Evolutionary conservation across 2,329 filamentous ascomycete species (phyloP), one percentile per base, ranked within the genome.

Genomic region (Talaromyces sp.): DNA sequence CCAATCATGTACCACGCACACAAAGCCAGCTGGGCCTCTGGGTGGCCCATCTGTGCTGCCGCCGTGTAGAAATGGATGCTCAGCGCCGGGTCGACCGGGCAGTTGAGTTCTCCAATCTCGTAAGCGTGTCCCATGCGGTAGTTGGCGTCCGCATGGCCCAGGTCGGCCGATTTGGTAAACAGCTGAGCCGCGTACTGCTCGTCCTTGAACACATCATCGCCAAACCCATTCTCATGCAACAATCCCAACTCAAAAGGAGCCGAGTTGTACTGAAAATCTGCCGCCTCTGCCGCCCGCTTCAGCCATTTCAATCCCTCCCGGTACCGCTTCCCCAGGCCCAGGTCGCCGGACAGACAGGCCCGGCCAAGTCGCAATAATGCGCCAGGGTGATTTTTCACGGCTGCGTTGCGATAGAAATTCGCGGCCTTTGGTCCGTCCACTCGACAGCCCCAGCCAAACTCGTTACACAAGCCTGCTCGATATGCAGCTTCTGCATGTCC

Each of bases 1-100:
- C 95, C 95, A 46, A 98, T 89, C 83, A 98, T 89, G 75, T 98
- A 99, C 95, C 95, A 99, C 11, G 95, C 95, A 76, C 95, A 99
- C 9, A 99, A 81, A 4, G 93, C 93, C 93, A 99, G 96, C 92
- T 98, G 98, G 54, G 92, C 93, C 54, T 87, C 84, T 0, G 92
- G 82, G 70, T 97, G 89, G 1, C 91, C 91, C 52, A 84, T 82
- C 70, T 96, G 90, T 2, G 95, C 95, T 13, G 95, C 93, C 27
- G 88, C 89, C 1, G 93, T 99, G 78, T 99, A 99, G 72, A 97
- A 99, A 74, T 99, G 95, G 10, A 99, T 92, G 65, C 92, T 97
- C 58, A 99, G 80, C 1, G 93, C 91, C 1, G 95, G 91, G 73
- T 99, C 95, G 57, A 88, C 86, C 0, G 95, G 95, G 70, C 95